These are phyloP conservation scores for Anisodus tanguticus DNA, from an alignment of 257 asterid species.

Conservation along the genomic window DNA sequence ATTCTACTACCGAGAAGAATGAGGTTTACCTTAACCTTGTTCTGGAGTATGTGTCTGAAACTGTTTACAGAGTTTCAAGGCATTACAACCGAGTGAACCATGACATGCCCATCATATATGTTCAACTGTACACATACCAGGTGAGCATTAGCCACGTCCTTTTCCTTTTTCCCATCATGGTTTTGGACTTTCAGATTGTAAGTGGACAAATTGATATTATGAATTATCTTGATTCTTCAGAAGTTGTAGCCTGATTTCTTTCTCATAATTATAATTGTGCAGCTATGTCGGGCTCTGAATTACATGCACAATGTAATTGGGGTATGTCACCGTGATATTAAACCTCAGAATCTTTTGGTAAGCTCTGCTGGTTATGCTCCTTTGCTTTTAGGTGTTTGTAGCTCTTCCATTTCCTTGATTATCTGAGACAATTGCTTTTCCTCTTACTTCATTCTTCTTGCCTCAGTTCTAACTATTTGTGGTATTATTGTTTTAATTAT, in stretches of 20 bases:
- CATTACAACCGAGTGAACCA: constrained; percentile 83
- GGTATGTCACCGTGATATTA: constrained; percentile 89
- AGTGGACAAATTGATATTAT: neutral
- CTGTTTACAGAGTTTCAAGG: constrained; percentile 78
- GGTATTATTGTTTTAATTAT: neutral
- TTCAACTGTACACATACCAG: constrained; percentile 83
- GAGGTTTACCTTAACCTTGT: constrained; percentile 85
- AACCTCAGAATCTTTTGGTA: constrained; percentile 85
- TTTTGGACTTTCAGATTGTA: neutral
- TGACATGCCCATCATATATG: constrained; percentile 81
- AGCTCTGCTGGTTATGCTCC: constrained; percentile 30
- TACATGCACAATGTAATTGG: constrained; percentile 83
- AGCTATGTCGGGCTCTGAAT: constrained; percentile 75
- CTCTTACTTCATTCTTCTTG: neutral
- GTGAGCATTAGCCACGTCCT: constrained; percentile 34
- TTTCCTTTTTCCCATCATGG: neutral
- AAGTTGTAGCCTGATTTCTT: constrained; percentile 3
- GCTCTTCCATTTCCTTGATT: neutral
- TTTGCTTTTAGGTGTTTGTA: neutral
- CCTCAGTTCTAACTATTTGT: constrained; percentile 6
- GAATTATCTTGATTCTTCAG: neutral
- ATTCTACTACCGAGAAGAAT: constrained; percentile 76
- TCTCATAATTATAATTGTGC: constrained; percentile 32
- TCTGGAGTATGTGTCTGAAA: constrained; percentile 85
- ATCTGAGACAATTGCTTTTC: neutral